Percentiles rank a stretch among this genome's conserved stretches.
These are phyloP conservation scores for Cystobasidium ongulense DNA, from an alignment of 768 basidiomycete genomes.

Conservation along the genomic window DNA sequence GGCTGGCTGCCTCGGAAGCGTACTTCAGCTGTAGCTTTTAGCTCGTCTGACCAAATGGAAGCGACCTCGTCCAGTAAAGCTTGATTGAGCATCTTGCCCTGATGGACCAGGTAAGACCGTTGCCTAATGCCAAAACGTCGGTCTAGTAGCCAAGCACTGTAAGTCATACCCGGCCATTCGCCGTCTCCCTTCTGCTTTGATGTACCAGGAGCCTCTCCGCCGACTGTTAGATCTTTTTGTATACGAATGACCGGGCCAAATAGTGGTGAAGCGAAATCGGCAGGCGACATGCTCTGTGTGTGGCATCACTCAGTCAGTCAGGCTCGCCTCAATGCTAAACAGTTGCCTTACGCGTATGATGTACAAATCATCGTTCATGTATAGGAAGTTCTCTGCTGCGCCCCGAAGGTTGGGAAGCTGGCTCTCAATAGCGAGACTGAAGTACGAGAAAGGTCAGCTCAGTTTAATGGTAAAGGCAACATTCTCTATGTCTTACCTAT, in stretches of 20 bases:
- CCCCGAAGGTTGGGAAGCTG: constrained; percentile 3
- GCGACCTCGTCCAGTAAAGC: constrained; percentile 6
- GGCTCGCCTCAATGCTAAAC: background rate
- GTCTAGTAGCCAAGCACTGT: constrained; percentile 1
- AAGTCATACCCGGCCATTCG: constrained; percentile 35
- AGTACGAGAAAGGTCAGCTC: background rate
- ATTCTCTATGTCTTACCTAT: background rate
- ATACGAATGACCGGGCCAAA: constrained; percentile 46
- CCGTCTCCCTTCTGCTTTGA: constrained; percentile 45
- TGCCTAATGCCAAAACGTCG: background rate
- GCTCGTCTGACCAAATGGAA: constrained; percentile 17
- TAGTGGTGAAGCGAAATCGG: constrained; percentile 16
- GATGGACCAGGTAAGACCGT: background rate
- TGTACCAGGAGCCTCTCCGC: constrained; percentile 43
- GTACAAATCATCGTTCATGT: constrained; percentile 50
- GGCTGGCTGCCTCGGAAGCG: constrained; percentile 29
- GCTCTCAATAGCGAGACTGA: constrained; percentile 30
- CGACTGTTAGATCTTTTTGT: constrained; percentile 43
- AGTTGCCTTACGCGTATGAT: constrained; percentile 33
- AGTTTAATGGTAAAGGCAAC: background rate
- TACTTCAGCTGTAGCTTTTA: constrained; percentile 46
- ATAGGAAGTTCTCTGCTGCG: constrained; percentile 14
- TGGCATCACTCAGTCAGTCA: background rate
- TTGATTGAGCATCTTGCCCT: background rate
- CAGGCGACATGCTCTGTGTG: constrained; percentile 20